phyloP scores from a whole-genome alignment of 257 asterid genomes.

The Solanum chiquidenum region DNA sequence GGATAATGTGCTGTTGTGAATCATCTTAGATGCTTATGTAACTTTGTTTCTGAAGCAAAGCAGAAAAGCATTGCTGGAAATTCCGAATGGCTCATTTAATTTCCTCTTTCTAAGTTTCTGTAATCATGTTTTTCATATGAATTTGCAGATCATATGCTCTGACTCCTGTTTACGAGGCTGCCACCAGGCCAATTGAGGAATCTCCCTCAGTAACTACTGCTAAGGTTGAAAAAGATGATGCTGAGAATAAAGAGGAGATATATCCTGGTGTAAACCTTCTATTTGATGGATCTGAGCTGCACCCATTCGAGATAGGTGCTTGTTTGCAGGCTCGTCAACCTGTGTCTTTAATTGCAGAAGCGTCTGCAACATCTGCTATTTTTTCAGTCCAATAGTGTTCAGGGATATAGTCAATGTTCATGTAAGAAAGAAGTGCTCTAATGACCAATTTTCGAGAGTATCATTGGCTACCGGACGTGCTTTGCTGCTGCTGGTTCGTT shows the following conservation, averaged over 20 bases:
- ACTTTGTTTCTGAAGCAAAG: background rate
- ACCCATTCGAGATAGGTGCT: slow-evolving; percentile 90
- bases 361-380: slow-evolving; percentile 69
- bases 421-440: background rate
- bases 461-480: background rate
- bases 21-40: background rate
- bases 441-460: background rate
- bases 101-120: background rate
- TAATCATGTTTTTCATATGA: slow-evolving; percentile 6
- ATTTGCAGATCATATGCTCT: slow-evolving; percentile 80
- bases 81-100: background rate
- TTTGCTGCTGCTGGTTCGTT: background rate
- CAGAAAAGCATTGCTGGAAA: background rate
- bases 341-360: slow-evolving; percentile 80
- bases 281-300: slow-evolving; percentile 82
- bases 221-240: slow-evolving; percentile 68
- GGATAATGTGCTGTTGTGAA: background rate
- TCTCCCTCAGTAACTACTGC: slow-evolving; percentile 34
- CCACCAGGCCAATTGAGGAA: slow-evolving; percentile 51
- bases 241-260: slow-evolving; percentile 75
- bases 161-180: slow-evolving; percentile 64
- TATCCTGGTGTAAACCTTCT: slow-evolving; percentile 92
- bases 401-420: background rate
- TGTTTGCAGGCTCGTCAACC: slow-evolving; percentile 99
- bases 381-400: slow-evolving; percentile 36